Evolutionary conservation across 495 filamentous ascomycete genomes (phyloP).

Genomic region (Aspergillus bridgeri): DNA sequence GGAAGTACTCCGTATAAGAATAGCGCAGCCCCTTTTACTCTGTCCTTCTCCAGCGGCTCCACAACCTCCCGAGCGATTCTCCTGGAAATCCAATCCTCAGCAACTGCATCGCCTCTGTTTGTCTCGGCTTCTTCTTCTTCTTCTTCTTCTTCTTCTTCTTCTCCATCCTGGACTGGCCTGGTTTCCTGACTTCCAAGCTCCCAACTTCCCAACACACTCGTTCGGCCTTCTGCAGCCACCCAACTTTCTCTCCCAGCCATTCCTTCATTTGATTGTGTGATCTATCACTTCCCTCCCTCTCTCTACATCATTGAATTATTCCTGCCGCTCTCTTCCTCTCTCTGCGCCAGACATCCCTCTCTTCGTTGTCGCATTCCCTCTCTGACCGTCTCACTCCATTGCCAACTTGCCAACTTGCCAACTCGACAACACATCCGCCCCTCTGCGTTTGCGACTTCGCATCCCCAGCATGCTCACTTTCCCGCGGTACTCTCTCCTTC

Average conservation of each 20-base stretch:
- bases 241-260: not conserved
- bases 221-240: not conserved
- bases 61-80: not conserved
- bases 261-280: not conserved
- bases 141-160: no score
- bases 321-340: not conserved
- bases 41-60: not conserved
- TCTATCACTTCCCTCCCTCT: constrained; percentile 5
- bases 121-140: no score
- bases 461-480: constrained; percentile 30
- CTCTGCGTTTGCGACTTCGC: constrained; percentile 14
- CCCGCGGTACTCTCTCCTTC: constrained; percentile 16
- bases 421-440: constrained; percentile 1
- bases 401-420: no score
- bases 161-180: no score
- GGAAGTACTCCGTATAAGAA: no score
- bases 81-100: no score
- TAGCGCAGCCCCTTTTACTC: not conserved
- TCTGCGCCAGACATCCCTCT: constrained; percentile 2
- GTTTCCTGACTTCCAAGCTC: no score
- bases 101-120: not conserved
- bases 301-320: constrained; percentile 1
- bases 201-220: no score
- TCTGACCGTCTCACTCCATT: not conserved
- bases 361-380: not conserved